These are phyloP conservation scores for Raphanus sativus DNA, from an alignment of 345 rosid species.

Conservation along the genomic window DNA sequence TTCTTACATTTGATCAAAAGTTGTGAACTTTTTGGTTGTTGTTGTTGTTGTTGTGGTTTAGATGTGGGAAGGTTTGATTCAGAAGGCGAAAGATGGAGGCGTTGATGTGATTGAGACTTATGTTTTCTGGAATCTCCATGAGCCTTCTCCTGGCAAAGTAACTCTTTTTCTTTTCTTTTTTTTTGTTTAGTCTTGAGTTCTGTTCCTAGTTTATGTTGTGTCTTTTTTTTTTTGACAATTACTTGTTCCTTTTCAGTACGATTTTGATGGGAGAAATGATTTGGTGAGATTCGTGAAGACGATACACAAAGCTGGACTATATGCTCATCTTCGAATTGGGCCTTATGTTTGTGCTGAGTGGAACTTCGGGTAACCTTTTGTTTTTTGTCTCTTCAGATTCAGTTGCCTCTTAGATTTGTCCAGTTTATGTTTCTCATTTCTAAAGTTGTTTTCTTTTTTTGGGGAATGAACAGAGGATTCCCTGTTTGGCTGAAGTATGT, in stretches of 20 bases:
- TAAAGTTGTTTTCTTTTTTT: background rate
- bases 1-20: no score
- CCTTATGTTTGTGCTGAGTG: conserved; percentile 99
- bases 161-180: background rate
- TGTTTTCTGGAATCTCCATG: conserved; percentile 99
- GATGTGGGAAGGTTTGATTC: conserved; percentile 99
- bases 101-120: conserved; percentile 95
- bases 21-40: no score
- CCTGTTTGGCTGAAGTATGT: conserved; percentile 99
- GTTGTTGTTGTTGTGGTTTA: conserved; percentile 30
- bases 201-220: background rate
- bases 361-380: conserved; percentile 84
- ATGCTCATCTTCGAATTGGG: conserved; percentile 95
- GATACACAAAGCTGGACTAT: conserved; percentile 80
- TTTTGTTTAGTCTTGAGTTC: background rate
- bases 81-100: conserved; percentile 97
- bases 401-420: background rate
- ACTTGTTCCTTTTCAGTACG: conserved; percentile 47
- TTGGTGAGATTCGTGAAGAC: conserved; percentile 88
- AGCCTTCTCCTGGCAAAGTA: conserved; percentile 96
- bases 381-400: conserved; percentile 39
- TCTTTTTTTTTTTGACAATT: background rate
- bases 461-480: conserved; percentile 65
- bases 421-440: background rate
- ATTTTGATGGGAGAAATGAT: conserved; percentile 94